Evolutionary conservation across 2,329 filamentous ascomycete genomes (phyloP).

Genomic region (Claviceps capensis): DNA sequence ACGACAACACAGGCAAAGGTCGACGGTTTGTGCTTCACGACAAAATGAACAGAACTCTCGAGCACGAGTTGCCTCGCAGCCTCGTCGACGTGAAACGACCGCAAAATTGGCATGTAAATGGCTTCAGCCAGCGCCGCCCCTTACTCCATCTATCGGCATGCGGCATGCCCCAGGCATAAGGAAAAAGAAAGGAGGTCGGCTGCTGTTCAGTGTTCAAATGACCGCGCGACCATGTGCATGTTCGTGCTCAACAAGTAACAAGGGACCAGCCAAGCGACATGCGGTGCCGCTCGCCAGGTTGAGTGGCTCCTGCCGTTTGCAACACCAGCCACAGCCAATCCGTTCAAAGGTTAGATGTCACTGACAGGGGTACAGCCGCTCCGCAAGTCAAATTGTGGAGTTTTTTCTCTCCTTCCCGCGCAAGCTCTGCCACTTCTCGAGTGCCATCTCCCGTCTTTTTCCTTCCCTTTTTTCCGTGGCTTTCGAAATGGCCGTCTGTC

Average conservation of each 20-base stretch:
- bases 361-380: neutral
- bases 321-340: too few species aligned
- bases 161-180: neutral
- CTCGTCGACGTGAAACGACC: neutral
- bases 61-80: neutral
- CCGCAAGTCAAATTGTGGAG: too few species aligned
- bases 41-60: neutral
- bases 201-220: neutral
- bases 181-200: neutral
- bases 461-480: neutral
- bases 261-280: too few species aligned
- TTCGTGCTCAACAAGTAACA: too few species aligned
- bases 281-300: too few species aligned
- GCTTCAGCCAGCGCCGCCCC: neutral
- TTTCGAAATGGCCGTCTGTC: neutral
- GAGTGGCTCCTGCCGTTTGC: neutral
- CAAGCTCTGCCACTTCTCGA: neutral
- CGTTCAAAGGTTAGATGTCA: too few species aligned
- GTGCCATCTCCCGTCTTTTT: neutral
- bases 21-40: neutral
- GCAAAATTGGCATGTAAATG: neutral
- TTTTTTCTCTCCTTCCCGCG: neutral
- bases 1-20: neutral
- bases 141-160: neutral
- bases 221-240: neutral